These are phyloP conservation scores for Colletotrichum plurivorum DNA, from an alignment of 2,329 filamentous ascomycete genomes.

Conservation along the genomic window DNA sequence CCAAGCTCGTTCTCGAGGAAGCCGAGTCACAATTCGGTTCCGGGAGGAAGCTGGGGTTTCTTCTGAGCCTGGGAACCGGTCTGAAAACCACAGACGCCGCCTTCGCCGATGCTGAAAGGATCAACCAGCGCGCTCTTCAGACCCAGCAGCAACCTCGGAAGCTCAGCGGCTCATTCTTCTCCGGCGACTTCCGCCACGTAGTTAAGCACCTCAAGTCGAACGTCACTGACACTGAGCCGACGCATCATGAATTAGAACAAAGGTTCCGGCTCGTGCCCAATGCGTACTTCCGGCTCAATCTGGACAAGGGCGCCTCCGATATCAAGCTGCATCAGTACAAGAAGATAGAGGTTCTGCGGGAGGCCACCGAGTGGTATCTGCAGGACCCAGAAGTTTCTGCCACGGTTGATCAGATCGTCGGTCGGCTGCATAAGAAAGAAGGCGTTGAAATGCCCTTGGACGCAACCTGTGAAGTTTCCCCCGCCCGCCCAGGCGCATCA, in stretches of 20 bases:
- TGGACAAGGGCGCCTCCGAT: slow-evolving; percentile 43
- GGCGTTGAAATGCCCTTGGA: slow-evolving; percentile 41
- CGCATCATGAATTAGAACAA: slow-evolving; percentile 39
- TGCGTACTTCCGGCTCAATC: slow-evolving; percentile 49
- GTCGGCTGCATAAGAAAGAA: slow-evolving; percentile 35
- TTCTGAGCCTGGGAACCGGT: slow-evolving; percentile 51
- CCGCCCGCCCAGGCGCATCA: too few relatives aligned
- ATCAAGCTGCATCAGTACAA: slow-evolving; percentile 46
- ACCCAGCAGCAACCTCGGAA: background rate
- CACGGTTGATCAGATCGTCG: slow-evolving; percentile 43
- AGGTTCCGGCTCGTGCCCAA: slow-evolving; percentile 38
- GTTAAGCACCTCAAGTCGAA: slow-evolving; percentile 9
- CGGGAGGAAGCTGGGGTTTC: slow-evolving; percentile 44
- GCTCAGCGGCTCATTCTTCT: slow-evolving; percentile 16
- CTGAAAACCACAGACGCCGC: slow-evolving; percentile 34
- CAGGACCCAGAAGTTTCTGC: slow-evolving; percentile 20
- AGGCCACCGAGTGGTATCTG: slow-evolving; percentile 45
- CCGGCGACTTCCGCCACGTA: slow-evolving; percentile 1
- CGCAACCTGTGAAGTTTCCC: slow-evolving; percentile 40
- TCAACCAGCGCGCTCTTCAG: background rate
- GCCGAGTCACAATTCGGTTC: slow-evolving; percentile 44
- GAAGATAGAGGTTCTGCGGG: slow-evolving; percentile 45
- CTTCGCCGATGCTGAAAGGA: background rate
- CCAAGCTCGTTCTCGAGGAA: slow-evolving; percentile 46
- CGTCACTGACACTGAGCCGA: slow-evolving; percentile 43